These are phyloP conservation scores for Pyricularia pennisetigena DNA, from an alignment of 2,329 filamentous ascomycete species.

Conservation along the genomic window DNA sequence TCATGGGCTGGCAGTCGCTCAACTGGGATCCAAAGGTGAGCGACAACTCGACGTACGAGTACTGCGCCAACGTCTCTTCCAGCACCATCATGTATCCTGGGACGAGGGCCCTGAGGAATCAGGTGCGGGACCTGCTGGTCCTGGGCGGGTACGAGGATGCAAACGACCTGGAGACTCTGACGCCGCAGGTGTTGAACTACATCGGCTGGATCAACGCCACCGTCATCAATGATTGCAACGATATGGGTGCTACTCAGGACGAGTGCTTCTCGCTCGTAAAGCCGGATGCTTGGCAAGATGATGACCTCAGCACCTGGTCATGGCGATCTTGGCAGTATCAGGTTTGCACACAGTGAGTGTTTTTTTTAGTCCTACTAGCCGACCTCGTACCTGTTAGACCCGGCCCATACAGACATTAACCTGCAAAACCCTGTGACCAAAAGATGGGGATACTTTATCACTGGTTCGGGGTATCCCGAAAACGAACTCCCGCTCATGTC, in stretches of 20 bases:
- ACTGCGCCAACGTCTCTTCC: constrained; percentile 19
- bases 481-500: constrained; percentile 50
- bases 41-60: constrained; percentile 17
- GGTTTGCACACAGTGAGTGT: constrained; percentile 23
- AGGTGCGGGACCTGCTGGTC: constrained; percentile 18
- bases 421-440: not conserved
- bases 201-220: constrained; percentile 19
- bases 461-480: not conserved
- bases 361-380: not conserved
- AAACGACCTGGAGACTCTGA: constrained; percentile 12
- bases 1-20: constrained; percentile 19
- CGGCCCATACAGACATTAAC: not conserved
- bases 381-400: not conserved
- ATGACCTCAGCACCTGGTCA: constrained; percentile 15
- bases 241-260: constrained; percentile 14
- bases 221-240: constrained; percentile 12
- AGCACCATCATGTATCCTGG: constrained; percentile 14
- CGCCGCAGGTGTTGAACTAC: constrained; percentile 20
- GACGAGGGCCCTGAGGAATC: constrained; percentile 14
- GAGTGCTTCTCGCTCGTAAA: constrained; percentile 18
- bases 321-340: constrained; percentile 24
- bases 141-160: constrained; percentile 20
- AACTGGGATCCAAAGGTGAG: constrained; percentile 23
- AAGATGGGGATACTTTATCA: constrained; percentile 6
- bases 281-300: constrained; percentile 14